These are phyloP conservation scores for Corinectria fuckeliana DNA, from an alignment of 2,329 filamentous ascomycete species.

Conservation along the genomic window DNA sequence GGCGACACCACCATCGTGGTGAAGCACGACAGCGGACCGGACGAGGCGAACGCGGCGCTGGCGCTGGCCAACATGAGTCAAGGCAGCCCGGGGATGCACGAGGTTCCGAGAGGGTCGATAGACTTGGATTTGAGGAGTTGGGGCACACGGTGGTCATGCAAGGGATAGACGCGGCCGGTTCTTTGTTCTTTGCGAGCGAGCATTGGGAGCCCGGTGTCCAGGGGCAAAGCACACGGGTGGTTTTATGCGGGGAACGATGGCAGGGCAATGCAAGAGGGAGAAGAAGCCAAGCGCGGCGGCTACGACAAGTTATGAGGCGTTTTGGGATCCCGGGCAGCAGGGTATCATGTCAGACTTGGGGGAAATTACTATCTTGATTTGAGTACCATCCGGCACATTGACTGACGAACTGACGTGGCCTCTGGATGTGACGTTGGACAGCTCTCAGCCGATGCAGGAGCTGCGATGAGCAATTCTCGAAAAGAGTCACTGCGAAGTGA, in stretches of 20 bases:
- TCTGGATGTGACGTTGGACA: background rate
- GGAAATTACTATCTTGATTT: background rate
- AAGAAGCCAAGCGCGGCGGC: background rate
- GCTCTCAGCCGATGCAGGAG: background rate
- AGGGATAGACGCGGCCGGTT: conserved; percentile 9
- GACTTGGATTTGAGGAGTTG: conserved; percentile 25
- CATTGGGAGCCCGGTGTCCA: conserved; percentile 3
- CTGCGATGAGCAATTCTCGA: background rate
- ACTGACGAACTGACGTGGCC: background rate
- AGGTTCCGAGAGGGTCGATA: conserved; percentile 3
- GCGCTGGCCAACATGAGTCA: conserved; percentile 34
- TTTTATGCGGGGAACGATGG: background rate
- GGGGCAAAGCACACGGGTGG: background rate
- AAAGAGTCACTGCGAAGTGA: background rate
- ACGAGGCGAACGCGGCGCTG: conserved; percentile 34
- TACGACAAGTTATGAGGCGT: conserved; percentile 32
- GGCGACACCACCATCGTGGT: conserved; percentile 18
- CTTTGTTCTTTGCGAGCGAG: conserved; percentile 18
- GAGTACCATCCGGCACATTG: background rate
- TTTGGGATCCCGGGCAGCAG: conserved; percentile 15
- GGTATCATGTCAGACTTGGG: background rate
- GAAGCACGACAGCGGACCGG: conserved; percentile 20
- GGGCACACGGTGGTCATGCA: conserved; percentile 23
- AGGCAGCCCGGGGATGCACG: conserved; percentile 20
- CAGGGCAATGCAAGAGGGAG: background rate